These are phyloP conservation scores for Tulasnella sp. DNA, from an alignment of 768 basidiomycete species.

Conservation along the genomic window DNA sequence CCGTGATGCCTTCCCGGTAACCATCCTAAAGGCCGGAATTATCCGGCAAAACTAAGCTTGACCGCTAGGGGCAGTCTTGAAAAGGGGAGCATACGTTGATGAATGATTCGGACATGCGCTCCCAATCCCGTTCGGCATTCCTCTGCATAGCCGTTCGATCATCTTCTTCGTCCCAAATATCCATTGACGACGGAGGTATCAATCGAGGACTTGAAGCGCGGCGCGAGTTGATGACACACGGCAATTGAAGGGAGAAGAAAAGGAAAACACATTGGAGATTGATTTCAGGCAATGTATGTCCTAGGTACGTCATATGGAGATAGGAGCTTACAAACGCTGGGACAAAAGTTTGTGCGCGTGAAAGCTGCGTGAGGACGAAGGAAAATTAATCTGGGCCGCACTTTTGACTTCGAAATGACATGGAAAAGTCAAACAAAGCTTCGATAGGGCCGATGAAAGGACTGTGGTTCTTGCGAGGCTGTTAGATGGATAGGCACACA, in stretches of 20 bases:
- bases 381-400: constrained; percentile 1
- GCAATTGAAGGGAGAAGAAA: no score
- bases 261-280: no score
- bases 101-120: constrained; percentile 23
- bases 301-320: neutral
- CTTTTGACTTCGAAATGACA: constrained; percentile 11
- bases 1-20: constrained; percentile 92
- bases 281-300: constrained; percentile 7
- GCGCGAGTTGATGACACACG: no score
- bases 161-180: constrained; percentile 14
- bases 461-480: neutral
- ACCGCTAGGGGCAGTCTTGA: no score
- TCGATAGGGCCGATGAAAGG: constrained; percentile 10
- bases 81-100: constrained; percentile 25
- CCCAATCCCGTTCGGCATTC: constrained; percentile 24
- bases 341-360: neutral
- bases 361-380: neutral
- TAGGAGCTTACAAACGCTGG: constrained; percentile 7
- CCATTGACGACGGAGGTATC: neutral
- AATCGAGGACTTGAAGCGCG: neutral
- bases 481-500: neutral
- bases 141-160: neutral
- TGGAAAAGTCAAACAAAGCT: constrained; percentile 8
- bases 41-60: neutral
- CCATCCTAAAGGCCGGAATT: constrained; percentile 60